These are phyloP conservation scores for Hygrophila difformis DNA, from an alignment of 257 asterid species.

Conservation along the genomic window DNA sequence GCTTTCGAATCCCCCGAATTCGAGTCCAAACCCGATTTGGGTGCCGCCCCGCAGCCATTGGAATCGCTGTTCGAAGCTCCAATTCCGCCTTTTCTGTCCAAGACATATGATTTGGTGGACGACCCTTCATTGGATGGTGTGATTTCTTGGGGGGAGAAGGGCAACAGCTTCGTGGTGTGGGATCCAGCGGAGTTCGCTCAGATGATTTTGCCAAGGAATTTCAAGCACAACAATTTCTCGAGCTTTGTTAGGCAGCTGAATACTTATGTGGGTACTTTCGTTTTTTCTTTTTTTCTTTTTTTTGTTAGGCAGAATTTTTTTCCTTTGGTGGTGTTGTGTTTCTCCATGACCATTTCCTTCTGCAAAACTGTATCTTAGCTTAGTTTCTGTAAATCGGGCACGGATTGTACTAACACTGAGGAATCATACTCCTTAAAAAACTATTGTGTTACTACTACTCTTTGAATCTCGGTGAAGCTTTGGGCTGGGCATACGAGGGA, in stretches of 20 bases:
- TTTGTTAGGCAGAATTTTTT: background rate
- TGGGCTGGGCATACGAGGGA: no score
- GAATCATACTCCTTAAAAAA: slow-evolving; percentile 1
- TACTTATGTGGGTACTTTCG: slow-evolving; percentile 10
- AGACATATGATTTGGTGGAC: no score
- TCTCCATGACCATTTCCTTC: slow-evolving; percentile 6
- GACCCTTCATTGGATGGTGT: slow-evolving; percentile 51
- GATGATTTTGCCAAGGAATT: slow-evolving; percentile 48
- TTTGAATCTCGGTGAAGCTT: no score
- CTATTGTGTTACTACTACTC: no score
- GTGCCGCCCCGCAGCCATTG: no score
- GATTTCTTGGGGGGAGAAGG: slow-evolving; percentile 58
- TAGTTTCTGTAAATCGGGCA: slow-evolving; percentile 9
- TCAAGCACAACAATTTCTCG: slow-evolving; percentile 89
- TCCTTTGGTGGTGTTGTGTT: slow-evolving; percentile 11
- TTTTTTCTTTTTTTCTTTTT: slow-evolving; percentile 2
- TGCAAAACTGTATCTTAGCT: slow-evolving; percentile 15
- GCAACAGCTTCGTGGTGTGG: slow-evolving; percentile 77
- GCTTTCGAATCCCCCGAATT: no score
- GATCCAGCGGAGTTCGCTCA: slow-evolving; percentile 61
- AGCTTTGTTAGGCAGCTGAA: slow-evolving; percentile 80
- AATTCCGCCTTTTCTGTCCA: no score
- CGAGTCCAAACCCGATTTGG: no score
- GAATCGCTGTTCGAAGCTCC: no score
- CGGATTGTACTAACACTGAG: slow-evolving; percentile 12